Evolutionary conservation across 1,139 yeast genomes (phyloP), one percentile per base, ranked within the genome.

Genomic region (Blastobotrys arbuscula): DNA sequence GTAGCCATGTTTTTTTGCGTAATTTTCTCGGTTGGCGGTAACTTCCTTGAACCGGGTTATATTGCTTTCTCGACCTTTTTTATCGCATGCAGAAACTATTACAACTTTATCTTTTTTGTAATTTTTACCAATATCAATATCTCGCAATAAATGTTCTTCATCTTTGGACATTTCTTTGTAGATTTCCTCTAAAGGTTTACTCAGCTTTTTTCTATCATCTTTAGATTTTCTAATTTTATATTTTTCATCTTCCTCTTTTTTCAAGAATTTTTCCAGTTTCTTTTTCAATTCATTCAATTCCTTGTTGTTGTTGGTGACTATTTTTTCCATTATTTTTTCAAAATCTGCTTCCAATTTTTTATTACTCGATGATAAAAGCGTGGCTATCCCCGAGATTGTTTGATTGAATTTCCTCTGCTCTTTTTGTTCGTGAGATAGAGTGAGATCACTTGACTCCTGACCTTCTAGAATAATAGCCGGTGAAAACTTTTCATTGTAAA

Each of bases 1-100:
- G 51, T 65, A 66, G 30, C 67, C 64, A 41, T 66, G 69, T 45
- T 53, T 53, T 19, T 55, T 55, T 38, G 66, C 58, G 50, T 66
- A 66, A 42, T 64, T 67, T 26, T 59, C 57, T 24, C 70, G 60
- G 53, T 65, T 65, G 37, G 54, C 50, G 23, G 52, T 51, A 21
- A 62, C 59, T 56, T 54, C 54, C n/a, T 54, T 48, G 31, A 59
- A 48, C 10, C 55, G 47, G 38, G 59, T 56, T 12, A 50, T 47
- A 42, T 59, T 61, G 16, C 50, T 57, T 52, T 16, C 42, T 16
- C 19, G 18, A 12, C 24, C 34, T 10, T 40, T 34, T 30, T 60
- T 60, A 43, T 65, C 69, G 35, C 59, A 49, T 10, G 65, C 67
- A 19, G 69, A 56, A 39, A 65, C 47, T 28, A 65, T 33, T 18